Evolutionary conservation across 2,329 filamentous ascomycete species (phyloP).

Genomic region (Tolypocladium amazonense): DNA sequence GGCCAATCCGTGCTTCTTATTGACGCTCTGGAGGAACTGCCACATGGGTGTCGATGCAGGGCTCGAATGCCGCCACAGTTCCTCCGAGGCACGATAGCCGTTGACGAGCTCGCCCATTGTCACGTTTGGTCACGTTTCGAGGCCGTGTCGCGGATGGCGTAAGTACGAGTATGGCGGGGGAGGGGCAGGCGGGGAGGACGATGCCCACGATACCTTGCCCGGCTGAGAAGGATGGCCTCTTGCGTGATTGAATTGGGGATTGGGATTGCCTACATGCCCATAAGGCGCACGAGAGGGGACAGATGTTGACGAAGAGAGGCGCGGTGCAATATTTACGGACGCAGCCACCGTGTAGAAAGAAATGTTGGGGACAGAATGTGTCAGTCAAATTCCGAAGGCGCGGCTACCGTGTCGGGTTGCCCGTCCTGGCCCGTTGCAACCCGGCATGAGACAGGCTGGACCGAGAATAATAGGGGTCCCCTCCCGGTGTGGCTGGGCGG

Average conservation of each 20-base stretch:
- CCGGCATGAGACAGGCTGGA: not conserved
- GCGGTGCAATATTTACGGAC: not conserved
- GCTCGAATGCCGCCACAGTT: slow-evolving; percentile 62
- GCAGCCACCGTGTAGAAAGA: not conserved
- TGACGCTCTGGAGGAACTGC: slow-evolving; percentile 60
- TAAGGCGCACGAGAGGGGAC: not conserved
- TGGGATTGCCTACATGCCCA: not conserved
- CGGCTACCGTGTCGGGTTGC: not conserved
- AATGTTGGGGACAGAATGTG: not conserved
- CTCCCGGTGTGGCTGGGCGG: not conserved
- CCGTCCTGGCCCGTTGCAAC: slow-evolving; percentile 3
- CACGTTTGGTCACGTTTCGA: not conserved
- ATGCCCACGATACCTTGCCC: not conserved
- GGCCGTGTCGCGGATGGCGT: not conserved
- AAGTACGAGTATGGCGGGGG: not conserved
- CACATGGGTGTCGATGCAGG: slow-evolving; percentile 61
- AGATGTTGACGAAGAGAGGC: not conserved
- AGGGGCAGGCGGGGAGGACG: slow-evolving; percentile 1
- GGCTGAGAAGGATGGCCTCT: not conserved
- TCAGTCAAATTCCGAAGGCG: not conserved
- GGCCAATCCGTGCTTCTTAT: slow-evolving; percentile 51
- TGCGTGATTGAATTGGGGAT: not conserved
- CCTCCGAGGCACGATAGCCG: slow-evolving; percentile 15
- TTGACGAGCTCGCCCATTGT: slow-evolving; percentile 8
- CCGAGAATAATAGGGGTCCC: not conserved